Base-by-base conservation (phyloP, 805 yeast species). In the Zygoascus ofunaensis region DNA sequence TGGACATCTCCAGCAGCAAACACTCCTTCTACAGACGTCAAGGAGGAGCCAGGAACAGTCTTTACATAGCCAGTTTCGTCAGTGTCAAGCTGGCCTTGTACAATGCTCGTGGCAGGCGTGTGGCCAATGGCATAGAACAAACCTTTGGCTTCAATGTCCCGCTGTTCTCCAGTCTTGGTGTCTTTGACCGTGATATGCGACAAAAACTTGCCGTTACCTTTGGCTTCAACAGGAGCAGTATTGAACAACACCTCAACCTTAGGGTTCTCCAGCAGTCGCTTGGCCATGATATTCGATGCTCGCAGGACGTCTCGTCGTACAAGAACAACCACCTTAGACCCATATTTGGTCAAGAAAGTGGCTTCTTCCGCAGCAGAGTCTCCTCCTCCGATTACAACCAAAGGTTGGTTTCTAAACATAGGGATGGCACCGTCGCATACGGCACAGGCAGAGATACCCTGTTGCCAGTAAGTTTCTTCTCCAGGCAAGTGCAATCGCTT, bases 291-390 rank as follows among this genome's bases (percentile, higher is more conserved):
- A 35, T 83, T 78, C 8, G 97, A 89, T 18, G 99, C 99, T 69
- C 99, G 80, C 58, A 92, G 74, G 61, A 74, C 76, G 66, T 90
- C 97, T 66, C 90, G 87, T 76, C 99, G 87, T 42, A 92, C 97
- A 56, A 92, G 73, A 65, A 92, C 71, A 67, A 70, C 87, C 46
- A 92, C 98, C 73, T 92, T 92, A 44, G 97, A 87, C 51, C 95
- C 99, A 68, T 92, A 92, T 68, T 92, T 92, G 58, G 99, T 92
- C 65, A 92, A 75, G 70, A 92, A 92, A 54, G 85, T 71, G 26
- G 99, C 98, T 72, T 92, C 99, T 72, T 92, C 99, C 68, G 97
- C 94, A 17, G 99, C 99, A 55, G 97, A 87, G 69, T 92, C 99
- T 66, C 99, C 99, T 55, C 99, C 99, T 49, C 99, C 99, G 55